A percentile compares a stretch with the other conserved stretches of the same genome.
Evolutionary conservation across 768 basidiomycete genomes (phyloP).

Genomic region (Tylopilus rubrobrunneus): DNA sequence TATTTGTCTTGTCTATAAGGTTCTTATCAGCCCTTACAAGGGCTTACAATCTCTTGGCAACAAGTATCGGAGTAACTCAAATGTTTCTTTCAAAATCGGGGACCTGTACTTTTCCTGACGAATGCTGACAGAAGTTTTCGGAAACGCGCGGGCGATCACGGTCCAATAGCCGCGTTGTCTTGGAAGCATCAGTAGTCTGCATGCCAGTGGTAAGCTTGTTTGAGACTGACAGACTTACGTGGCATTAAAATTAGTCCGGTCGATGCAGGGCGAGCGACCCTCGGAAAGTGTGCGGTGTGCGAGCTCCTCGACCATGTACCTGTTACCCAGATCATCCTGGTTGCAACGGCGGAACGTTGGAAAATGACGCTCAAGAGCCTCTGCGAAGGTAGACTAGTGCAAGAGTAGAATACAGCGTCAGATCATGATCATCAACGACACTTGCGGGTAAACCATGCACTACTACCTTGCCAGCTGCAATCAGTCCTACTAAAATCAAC

Average conservation of each 20-base stretch:
- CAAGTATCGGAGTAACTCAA: too few relatives aligned
- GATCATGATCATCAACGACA: conserved; percentile 1
- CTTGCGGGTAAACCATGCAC: background rate
- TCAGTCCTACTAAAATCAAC: conserved; percentile 68
- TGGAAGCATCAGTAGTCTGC: conserved; percentile 1
- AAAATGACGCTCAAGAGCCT: conserved; percentile 57
- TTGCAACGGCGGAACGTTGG: conserved; percentile 68
- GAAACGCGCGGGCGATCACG: conserved; percentile 63
- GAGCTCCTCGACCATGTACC: conserved; percentile 60
- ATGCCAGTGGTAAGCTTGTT: background rate
- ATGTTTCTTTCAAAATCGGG: too few relatives aligned
- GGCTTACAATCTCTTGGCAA: too few relatives aligned
- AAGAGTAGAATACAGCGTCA: background rate
- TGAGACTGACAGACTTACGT: conserved; percentile 39
- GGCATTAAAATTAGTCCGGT: conserved; percentile 73
- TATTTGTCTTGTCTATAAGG: too few relatives aligned
- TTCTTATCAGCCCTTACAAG: too few relatives aligned
- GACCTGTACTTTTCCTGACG: too few relatives aligned
- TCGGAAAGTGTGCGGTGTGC: conserved; percentile 47
- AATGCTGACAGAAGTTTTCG: conserved; percentile 62
- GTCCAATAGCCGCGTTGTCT: conserved; percentile 77
- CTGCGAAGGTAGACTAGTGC: conserved; percentile 59
- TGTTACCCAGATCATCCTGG: conserved; percentile 75
- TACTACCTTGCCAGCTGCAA: conserved; percentile 70
- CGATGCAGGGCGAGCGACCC: conserved; percentile 74